Percentiles rank a stretch among this genome's conserved stretches.
Conservation (phyloP, 2,329 filamentous ascomycete species). For the Paramyrothecium roridum region DNA sequence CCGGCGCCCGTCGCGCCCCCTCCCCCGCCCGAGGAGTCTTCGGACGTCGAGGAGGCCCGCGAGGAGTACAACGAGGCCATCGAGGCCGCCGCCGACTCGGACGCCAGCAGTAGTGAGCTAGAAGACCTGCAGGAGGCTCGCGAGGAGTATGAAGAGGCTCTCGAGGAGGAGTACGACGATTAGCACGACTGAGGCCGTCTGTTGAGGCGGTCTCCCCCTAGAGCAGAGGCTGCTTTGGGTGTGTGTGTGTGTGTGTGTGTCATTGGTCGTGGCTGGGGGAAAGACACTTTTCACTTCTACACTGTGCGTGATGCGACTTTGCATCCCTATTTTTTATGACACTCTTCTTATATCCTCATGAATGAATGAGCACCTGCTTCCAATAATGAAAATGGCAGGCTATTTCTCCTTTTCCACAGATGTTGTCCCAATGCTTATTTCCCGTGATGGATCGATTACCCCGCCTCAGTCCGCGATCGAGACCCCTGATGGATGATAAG, state of each 20-base stretch:
- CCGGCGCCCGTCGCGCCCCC: slow-evolving; percentile 13
- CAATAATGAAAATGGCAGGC: too few relatives aligned
- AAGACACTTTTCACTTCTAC: too few relatives aligned
- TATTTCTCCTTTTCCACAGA: too few relatives aligned
- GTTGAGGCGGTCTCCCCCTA: background rate
- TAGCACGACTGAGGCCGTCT: background rate
- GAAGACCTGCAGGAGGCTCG: slow-evolving; percentile 51
- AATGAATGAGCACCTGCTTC: too few relatives aligned
- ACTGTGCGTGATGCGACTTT: too few relatives aligned
- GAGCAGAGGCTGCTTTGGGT: background rate
- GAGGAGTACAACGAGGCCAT: slow-evolving; percentile 46
- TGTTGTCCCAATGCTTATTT: too few relatives aligned
- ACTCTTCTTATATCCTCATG: too few relatives aligned
- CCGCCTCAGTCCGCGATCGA: too few relatives aligned
- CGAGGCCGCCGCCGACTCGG: slow-evolving; percentile 23
- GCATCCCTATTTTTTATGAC: too few relatives aligned
- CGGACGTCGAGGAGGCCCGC: slow-evolving; percentile 48
- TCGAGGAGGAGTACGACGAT: slow-evolving; percentile 21
- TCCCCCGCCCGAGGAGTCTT: slow-evolving; percentile 40
- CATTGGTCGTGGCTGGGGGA: background rate
- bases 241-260: background rate
- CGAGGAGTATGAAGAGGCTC: slow-evolving; percentile 42
- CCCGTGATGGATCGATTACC: too few relatives aligned
- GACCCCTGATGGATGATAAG: too few relatives aligned
- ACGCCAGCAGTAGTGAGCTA: slow-evolving; percentile 47